phyloP scores from a whole-genome alignment of 257 asterid species.

The Ehretia macrophylla region DNA sequence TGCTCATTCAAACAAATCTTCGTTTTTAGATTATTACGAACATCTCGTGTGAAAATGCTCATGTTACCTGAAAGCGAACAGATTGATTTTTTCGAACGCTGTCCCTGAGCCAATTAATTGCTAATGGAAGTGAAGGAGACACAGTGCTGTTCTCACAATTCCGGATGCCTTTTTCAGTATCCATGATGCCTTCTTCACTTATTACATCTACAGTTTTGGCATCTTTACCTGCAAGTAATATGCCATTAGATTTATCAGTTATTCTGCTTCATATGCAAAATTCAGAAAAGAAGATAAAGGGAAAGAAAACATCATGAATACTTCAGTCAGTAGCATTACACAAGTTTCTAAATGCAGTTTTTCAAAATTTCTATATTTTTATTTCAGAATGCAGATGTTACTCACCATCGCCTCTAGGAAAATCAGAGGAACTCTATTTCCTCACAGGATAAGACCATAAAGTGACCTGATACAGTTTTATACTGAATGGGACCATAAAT shows the following conservation, averaged over 20 bases:
- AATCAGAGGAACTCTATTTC: no score
- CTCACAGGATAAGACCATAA: no score
- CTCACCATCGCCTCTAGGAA: no score
- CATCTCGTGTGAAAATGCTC: neutral
- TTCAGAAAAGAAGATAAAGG: neutral
- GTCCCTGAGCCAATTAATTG: constrained; percentile 90
- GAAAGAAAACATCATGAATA: neutral
- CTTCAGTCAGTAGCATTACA: no score
- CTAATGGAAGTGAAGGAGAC: constrained; percentile 78
- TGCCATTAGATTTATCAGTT: neutral
- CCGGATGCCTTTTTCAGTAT: constrained; percentile 36
- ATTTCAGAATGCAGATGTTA: no score
- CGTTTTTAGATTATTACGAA: neutral
- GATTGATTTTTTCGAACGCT: constrained; percentile 52
- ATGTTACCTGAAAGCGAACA: constrained; percentile 67
- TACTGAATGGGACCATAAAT: no score
- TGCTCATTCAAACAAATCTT: neutral
- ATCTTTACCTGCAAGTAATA: constrained; percentile 49
- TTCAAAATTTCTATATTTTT: no score
- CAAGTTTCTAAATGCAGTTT: no score
- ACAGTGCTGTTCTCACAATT: constrained; percentile 63
- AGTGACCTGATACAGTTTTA: no score
- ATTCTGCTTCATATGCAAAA: neutral
- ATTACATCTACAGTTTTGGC: constrained; percentile 40
- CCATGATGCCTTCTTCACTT: constrained; percentile 42